phyloP scores from a whole-genome alignment of 805 yeast species.

The Hyphopichia homilentoma region DNA sequence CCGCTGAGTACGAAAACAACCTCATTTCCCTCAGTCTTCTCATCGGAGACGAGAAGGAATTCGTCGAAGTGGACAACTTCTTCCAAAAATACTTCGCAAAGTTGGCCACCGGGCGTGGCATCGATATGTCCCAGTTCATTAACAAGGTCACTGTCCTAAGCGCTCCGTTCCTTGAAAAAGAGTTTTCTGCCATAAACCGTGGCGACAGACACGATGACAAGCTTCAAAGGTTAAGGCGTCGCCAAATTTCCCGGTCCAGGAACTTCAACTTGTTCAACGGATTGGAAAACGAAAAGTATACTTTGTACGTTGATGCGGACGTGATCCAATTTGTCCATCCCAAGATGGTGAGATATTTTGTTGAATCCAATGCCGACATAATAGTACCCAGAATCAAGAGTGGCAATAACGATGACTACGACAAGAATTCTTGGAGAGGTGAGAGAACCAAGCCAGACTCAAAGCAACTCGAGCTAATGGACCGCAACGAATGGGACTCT shows the following conservation, averaged over 20 bases:
- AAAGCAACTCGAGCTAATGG: constrained; percentile 23
- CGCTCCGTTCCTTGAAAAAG: constrained; percentile 33
- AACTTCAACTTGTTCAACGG: constrained; percentile 29
- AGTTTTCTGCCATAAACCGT: constrained; percentile 11
- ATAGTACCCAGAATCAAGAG: constrained; percentile 32
- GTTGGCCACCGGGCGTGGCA: too few species aligned
- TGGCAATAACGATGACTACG: constrained; percentile 29
- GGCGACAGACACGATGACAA: constrained; percentile 21
- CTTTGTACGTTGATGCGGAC: constrained; percentile 37
- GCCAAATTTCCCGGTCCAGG: constrained; percentile 34
- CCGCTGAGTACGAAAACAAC: constrained; percentile 23
- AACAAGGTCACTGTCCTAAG: constrained; percentile 21
- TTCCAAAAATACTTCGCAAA: constrained; percentile 12
- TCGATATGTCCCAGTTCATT: constrained; percentile 8
- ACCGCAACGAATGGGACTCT: constrained; percentile 24
- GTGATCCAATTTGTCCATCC: constrained; percentile 19
- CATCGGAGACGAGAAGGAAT: constrained; percentile 27
- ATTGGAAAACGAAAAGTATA: constrained; percentile 26
- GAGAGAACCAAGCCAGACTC: constrained; percentile 27
- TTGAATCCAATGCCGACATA: constrained; percentile 27
- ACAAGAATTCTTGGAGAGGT: constrained; percentile 40
- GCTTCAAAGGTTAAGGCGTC: constrained; percentile 31
- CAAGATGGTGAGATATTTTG: constrained; percentile 22
- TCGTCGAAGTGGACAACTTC: constrained; percentile 12
- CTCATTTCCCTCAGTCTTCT: constrained; percentile 25